Base-by-base conservation (phyloP, 352 stramenopile species). In the Pythium dissotocum region DNA sequence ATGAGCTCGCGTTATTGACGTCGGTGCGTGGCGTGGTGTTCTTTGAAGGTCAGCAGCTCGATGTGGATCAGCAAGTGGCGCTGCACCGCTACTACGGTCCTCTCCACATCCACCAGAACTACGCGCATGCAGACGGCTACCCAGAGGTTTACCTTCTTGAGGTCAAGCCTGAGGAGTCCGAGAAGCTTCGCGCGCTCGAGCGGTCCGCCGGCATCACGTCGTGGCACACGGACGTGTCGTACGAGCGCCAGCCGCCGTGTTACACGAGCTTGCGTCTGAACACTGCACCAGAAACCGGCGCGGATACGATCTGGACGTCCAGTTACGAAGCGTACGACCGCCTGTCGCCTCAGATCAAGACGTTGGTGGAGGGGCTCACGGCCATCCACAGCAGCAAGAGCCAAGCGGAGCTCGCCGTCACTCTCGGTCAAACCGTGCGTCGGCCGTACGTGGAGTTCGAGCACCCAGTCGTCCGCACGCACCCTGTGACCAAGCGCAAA, bases 341-440 rank as follows among this genome's bases (percentile, higher is more conserved):
- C 36, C 62, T 85, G 4, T 77, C 75, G 18, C 70, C 73, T 13
- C 58, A 61, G 24, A 75, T 85, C 38, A 66, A 82, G 58, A 73
- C 71, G 48, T 75, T 82, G 40, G 56, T 85, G 2, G 73, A 82
- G 21, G 66, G 71, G 0, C 59, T 85, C 16, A 80, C 70, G 4
- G 77, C 77, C 16, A 76, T 83, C 48, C 77, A 85, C 66, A 83
- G 73, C 63, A 77, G 73, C 69, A 79, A 79, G 58, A 64, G 62
- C 14, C 76, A 83, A 71, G 76, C 73, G 0, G 63, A 78, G n/a
- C 55, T 54, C 10, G 73, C 76, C 21, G 65, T 69, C 0, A 46
- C 18, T 4, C 55, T 58, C 13, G 72, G 72, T 24, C 57, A 70
- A 26, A 79, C 61, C 21, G 56, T 83, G 18, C 77, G 72, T n/a